phyloP scores from a whole-genome alignment of 805 yeast genomes.

The Candida nemodendra region DNA sequence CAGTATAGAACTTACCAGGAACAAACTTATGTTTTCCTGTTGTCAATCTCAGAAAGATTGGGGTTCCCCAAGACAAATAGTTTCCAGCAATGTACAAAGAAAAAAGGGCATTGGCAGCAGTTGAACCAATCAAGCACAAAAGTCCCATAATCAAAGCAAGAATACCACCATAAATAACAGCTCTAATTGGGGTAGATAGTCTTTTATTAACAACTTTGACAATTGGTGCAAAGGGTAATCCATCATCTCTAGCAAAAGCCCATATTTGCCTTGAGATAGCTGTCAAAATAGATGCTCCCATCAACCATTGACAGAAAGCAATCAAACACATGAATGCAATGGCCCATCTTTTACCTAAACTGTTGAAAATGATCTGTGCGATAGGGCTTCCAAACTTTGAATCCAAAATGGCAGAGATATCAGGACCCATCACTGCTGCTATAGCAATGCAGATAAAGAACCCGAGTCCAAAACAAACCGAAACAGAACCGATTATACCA shows the following conservation, averaged over 20 bases:
- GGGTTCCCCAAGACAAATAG: conserved; percentile 44
- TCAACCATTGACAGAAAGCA: conserved; percentile 47
- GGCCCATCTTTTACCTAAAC: conserved; percentile 49
- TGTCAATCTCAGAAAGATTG: conserved; percentile 41
- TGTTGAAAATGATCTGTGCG: conserved; percentile 47
- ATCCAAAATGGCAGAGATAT: conserved; percentile 32
- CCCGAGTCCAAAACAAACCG: conserved; percentile 43
- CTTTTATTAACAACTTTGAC: conserved; percentile 43
- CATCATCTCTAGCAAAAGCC: conserved; percentile 54
- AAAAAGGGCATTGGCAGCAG: conserved; percentile 49
- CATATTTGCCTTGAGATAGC: conserved; percentile 52
- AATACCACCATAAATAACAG: conserved; percentile 40
- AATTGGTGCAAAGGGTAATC: conserved; percentile 43
- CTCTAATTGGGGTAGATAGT: conserved; percentile 44
- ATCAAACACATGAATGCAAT: conserved; percentile 47
- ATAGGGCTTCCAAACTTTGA: conserved; percentile 41
- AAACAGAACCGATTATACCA: conserved; percentile 47
- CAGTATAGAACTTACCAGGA: conserved; percentile 45
- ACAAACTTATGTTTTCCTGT: conserved; percentile 39
- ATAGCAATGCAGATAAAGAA: conserved; percentile 42
- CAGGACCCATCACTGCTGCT: conserved; percentile 32
- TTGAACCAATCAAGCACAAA: conserved; percentile 39
- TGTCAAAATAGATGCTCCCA: conserved; percentile 46
- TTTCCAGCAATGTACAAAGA: conserved; percentile 46
- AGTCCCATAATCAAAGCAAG: conserved; percentile 39